These are phyloP conservation scores for Capsella bursapastoris DNA, from an alignment of 345 rosid genomes.

Conservation along the genomic window DNA sequence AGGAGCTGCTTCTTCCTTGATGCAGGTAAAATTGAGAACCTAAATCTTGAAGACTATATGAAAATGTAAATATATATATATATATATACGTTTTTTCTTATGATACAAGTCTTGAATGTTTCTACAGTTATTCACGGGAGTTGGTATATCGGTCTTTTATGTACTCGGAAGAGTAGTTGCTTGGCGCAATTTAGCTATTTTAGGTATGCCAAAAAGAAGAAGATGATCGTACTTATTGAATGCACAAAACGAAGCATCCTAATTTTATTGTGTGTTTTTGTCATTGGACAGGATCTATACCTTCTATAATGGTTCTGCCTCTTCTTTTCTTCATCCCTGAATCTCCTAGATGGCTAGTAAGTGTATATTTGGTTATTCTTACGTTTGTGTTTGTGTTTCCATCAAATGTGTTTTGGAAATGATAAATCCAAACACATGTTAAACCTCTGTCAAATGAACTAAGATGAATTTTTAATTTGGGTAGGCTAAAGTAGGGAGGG, in stretches of 20 bases:
- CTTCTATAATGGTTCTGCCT: constrained; percentile 34
- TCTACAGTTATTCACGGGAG: constrained; percentile 30
- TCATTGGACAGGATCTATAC: constrained; percentile 33
- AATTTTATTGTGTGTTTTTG: not conserved
- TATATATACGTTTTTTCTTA: too few relatives aligned
- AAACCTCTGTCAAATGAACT: too few relatives aligned
- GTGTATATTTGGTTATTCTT: too few relatives aligned
- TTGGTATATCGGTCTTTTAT: constrained; percentile 39
- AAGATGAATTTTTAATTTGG: too few relatives aligned
- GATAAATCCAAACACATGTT: too few relatives aligned
- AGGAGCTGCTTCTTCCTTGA: constrained; percentile 40
- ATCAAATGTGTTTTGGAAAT: not conserved
- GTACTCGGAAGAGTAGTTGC: constrained; percentile 33
- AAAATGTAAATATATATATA: not conserved
- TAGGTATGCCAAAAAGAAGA: constrained; percentile 19
- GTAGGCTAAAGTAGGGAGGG: constrained; percentile 42
- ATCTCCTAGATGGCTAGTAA: constrained; percentile 47
- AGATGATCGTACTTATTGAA: not conserved
- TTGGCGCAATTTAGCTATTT: constrained; percentile 46
- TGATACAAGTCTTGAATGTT: not conserved
- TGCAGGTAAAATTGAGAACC: constrained; percentile 29
- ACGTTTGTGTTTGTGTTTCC: not conserved
- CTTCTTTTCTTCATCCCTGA: constrained; percentile 46
- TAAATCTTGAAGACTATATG: not conserved
- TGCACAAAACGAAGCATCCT: not conserved